Conservation (phyloP, 345 rosid genomes). For the Schrenkiella parvula region DNA sequence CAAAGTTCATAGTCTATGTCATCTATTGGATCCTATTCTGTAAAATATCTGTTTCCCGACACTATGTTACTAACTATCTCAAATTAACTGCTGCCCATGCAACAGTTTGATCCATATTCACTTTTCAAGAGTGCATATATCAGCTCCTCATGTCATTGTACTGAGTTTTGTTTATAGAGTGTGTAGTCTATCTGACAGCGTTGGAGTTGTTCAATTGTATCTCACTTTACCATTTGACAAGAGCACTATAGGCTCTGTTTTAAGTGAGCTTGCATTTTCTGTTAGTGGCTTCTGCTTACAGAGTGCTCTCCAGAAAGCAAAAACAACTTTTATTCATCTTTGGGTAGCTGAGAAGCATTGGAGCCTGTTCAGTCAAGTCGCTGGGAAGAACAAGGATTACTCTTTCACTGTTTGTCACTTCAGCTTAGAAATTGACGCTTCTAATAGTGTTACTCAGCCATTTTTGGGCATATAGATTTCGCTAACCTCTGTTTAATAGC, state of each 20-base stretch:
- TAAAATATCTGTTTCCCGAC: background rate
- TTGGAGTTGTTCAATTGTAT: constrained; percentile 18
- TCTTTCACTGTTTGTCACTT: background rate
- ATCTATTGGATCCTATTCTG: background rate
- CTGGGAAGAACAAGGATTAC: background rate
- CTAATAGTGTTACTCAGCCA: background rate
- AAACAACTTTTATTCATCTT: background rate
- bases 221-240: background rate
- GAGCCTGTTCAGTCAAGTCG: background rate
- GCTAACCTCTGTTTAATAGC: background rate
- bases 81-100: constrained; percentile 3
- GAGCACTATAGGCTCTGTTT: constrained; percentile 2
- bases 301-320: constrained; percentile 2
- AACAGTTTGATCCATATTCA: constrained; percentile 1
- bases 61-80: background rate
- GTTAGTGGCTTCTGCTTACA: constrained; percentile 3
- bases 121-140: background rate
- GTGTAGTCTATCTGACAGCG: background rate
- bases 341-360: constrained; percentile 2
- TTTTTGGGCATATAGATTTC: background rate
- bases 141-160: constrained; percentile 19
- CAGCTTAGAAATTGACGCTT: background rate
- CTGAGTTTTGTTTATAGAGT: constrained; percentile 12
- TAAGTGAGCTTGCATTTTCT: background rate
- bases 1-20: constrained; percentile 4